phyloP scores from a whole-genome alignment of 2,329 filamentous ascomycete species.

The Fusarium avenaceum region DNA sequence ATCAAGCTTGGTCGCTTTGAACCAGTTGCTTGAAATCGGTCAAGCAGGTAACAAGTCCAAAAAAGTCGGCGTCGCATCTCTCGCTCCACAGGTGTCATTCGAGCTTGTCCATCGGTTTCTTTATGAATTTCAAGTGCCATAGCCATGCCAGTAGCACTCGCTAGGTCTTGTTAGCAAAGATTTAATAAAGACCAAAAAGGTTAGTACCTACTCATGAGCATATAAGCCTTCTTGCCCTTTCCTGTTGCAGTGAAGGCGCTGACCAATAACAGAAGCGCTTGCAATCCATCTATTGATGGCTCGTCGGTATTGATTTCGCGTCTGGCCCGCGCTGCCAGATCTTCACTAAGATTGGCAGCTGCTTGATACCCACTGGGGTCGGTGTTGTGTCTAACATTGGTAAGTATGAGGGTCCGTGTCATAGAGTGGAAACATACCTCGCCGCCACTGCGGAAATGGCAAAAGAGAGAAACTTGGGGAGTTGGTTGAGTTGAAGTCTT shows the following conservation, averaged over 20 bases:
- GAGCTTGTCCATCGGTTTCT: slow-evolving; percentile 74
- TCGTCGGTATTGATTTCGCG: slow-evolving; percentile 82
- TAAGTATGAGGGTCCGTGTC: slow-evolving; percentile 6
- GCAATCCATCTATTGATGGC: slow-evolving; percentile 81
- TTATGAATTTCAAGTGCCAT: slow-evolving; percentile 85
- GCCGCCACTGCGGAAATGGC: slow-evolving; percentile 73
- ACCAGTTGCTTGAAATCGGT: slow-evolving; percentile 85
- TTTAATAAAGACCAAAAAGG: not conserved
- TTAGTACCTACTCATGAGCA: slow-evolving; percentile 76
- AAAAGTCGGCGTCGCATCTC: slow-evolving; percentile 85
- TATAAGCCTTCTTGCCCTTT: slow-evolving; percentile 86
- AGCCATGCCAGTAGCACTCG: slow-evolving; percentile 83
- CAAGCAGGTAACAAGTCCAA: slow-evolving; percentile 90
- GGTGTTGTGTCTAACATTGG: slow-evolving; percentile 69
- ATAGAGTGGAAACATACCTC: slow-evolving; percentile 60
- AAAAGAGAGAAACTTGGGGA: slow-evolving; percentile 68
- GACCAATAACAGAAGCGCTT: slow-evolving; percentile 80
- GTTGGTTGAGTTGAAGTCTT: slow-evolving; percentile 75
- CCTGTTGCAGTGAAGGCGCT: slow-evolving; percentile 82
- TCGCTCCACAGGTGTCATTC: slow-evolving; percentile 75
- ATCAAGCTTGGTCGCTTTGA: slow-evolving; percentile 87
- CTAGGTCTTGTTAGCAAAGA: slow-evolving; percentile 62
- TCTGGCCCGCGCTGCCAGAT: slow-evolving; percentile 79
- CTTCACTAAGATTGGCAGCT: slow-evolving; percentile 76
- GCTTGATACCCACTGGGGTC: slow-evolving; percentile 77